These are phyloP conservation scores for Coniochaeta sp. DNA, from an alignment of 2,329 filamentous ascomycete species.

Conservation along the genomic window DNA sequence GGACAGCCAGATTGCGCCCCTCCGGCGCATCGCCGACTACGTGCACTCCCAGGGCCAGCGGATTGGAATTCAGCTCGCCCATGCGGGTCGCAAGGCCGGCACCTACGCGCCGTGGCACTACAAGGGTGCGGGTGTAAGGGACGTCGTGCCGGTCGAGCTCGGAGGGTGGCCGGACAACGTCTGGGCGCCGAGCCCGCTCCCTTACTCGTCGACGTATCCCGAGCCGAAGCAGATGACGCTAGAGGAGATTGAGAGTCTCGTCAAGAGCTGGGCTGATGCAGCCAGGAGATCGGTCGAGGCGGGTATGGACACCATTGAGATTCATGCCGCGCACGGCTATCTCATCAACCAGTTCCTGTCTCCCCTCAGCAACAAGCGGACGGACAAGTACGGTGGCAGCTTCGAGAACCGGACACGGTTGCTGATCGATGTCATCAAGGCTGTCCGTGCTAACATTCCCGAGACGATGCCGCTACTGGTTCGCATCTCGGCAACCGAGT, in stretches of 20 bases:
- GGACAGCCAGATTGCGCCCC: slow-evolving; percentile 69
- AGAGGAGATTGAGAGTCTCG: slow-evolving; percentile 58
- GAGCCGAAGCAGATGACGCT: slow-evolving; percentile 60
- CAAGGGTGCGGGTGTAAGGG: slow-evolving; percentile 31
- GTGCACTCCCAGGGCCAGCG: slow-evolving; percentile 71
- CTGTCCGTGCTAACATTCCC: slow-evolving; percentile 44
- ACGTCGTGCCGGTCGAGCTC: slow-evolving; percentile 42
- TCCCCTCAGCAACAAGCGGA: slow-evolving; percentile 50
- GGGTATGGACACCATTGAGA: slow-evolving; percentile 71
- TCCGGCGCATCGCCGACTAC: slow-evolving; percentile 67
- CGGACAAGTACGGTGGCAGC: slow-evolving; percentile 57
- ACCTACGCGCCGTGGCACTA: slow-evolving; percentile 59
- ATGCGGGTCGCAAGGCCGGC: slow-evolving; percentile 67
- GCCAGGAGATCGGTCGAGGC: slow-evolving; percentile 55
- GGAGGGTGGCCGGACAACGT: slow-evolving; percentile 53
- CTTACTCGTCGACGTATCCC: slow-evolving; percentile 55
- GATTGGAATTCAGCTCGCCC: slow-evolving; percentile 72
- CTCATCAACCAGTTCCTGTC: slow-evolving; percentile 59
- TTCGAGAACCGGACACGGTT: slow-evolving; percentile 61
- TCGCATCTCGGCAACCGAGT: slow-evolving; percentile 55
- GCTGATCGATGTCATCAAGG: slow-evolving; percentile 44
- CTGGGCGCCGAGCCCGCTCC: slow-evolving; percentile 39
- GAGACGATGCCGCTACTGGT: slow-evolving; percentile 47
- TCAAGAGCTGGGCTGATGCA: slow-evolving; percentile 52
- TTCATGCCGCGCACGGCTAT: slow-evolving; percentile 59